Conservation (phyloP, 257 asterid species). For the Linaria vulgaris region DNA sequence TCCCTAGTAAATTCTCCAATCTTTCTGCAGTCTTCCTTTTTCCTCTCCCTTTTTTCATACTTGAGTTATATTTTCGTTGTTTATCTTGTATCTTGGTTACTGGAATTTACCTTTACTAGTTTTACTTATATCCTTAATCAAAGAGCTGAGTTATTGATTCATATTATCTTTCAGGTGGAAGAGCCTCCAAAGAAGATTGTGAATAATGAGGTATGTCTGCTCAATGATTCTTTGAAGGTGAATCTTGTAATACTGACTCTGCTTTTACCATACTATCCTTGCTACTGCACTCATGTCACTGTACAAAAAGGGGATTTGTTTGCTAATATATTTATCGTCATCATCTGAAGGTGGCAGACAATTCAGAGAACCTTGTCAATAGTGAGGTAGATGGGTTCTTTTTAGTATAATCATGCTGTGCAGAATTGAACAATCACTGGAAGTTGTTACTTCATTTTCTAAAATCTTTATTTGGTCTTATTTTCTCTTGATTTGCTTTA, state of each 20-base stretch:
- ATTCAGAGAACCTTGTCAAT: constrained; percentile 26
- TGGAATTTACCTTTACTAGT: constrained; percentile 2
- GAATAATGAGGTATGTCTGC: constrained; percentile 34
- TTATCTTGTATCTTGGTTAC: constrained; percentile 6
- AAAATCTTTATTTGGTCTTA: neutral
- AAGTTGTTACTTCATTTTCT: neutral
- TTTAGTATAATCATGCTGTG: neutral
- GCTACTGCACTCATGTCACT: neutral
- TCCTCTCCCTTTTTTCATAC: neutral
- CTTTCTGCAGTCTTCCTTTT: neutral
- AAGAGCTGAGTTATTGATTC: constrained; percentile 23
- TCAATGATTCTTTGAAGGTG: constrained; percentile 13
- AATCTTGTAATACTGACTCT: constrained; percentile 4
- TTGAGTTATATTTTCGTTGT: neutral
- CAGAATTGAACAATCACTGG: neutral
- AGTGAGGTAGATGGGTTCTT: constrained; percentile 12
- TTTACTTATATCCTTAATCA: constrained; percentile 9
- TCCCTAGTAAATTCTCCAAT: constrained; percentile 4
- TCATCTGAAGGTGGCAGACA: constrained; percentile 35
- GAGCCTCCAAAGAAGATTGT: constrained; percentile 19
- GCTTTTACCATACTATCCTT: constrained; percentile 10
- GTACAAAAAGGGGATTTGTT: constrained; percentile 3
- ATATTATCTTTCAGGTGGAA: constrained; percentile 30
- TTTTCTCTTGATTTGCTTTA: neutral
- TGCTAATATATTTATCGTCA: constrained; percentile 20